These are phyloP conservation scores for Phytophthora idaei DNA, from an alignment of 352 stramenopile genomes.

Conservation along the genomic window DNA sequence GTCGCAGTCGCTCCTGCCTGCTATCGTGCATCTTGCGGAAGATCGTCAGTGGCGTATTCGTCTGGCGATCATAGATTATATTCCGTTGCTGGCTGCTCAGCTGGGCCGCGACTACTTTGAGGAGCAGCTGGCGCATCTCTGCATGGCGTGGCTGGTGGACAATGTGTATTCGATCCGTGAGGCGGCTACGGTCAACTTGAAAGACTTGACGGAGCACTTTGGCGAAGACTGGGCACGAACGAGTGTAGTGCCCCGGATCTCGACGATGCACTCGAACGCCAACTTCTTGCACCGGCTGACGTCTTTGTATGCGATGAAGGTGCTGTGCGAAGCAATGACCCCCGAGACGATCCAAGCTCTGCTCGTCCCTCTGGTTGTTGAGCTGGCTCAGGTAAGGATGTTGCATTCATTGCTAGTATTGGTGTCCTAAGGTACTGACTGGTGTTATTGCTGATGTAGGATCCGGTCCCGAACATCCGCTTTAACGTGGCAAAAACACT, in stretches of 20 bases:
- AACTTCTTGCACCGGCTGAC: conserved; percentile 96
- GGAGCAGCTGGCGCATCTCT: conserved; percentile 94
- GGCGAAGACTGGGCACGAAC: conserved; percentile 95
- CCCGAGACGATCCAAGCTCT: conserved; percentile 81
- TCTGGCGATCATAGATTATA: conserved; percentile 98
- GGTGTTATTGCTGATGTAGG: conserved; percentile 42
- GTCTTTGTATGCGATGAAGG: conserved; percentile 89
- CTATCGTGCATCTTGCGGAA: conserved; percentile 97
- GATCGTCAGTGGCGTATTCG: conserved; percentile 99
- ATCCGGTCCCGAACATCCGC: conserved; percentile 97
- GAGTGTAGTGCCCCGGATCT: conserved; percentile 94
- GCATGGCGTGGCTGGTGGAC: conserved; percentile 97
- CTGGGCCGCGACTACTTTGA: conserved; percentile 97
- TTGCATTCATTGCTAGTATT: background rate
- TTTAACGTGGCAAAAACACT: conserved; percentile 99
- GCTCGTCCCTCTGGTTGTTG: conserved; percentile 92
- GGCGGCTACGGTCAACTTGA: conserved; percentile 96
- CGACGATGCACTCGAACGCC: conserved; percentile 93
- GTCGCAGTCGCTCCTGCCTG: conserved; percentile 95
- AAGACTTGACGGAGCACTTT: conserved; percentile 93
- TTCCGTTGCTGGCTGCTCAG: conserved; percentile 95
- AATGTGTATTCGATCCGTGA: conserved; percentile 97
- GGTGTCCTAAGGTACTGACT: background rate
- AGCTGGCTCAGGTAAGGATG: conserved; percentile 84
- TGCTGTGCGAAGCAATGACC: conserved; percentile 79